phyloP scores from a whole-genome alignment of 2,329 filamentous ascomycete genomes.

The Phyllosticta paracitricarpa region DNA sequence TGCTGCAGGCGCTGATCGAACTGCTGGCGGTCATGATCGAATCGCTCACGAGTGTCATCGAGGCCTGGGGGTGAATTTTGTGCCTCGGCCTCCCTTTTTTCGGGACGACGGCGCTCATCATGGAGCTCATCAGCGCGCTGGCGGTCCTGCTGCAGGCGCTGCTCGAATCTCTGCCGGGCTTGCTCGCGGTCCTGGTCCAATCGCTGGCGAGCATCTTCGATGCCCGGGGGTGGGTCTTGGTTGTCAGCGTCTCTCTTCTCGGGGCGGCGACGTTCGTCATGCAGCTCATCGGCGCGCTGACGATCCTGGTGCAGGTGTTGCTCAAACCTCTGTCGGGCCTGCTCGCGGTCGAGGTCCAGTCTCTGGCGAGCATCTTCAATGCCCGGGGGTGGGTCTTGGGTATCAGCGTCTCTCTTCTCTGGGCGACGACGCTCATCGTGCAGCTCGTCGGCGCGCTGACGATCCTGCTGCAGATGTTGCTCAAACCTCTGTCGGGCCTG shows the following conservation, averaged over 20 bases:
- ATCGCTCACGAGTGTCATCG: background rate
- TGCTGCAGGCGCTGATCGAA: background rate
- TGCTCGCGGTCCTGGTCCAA: background rate
- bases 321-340: background rate
- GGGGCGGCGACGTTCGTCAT: too few relatives aligned
- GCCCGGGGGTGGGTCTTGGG: too few relatives aligned
- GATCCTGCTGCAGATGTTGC: background rate
- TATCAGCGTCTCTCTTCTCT: background rate
- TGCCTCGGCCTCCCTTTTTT: background rate
- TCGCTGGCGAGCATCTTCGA: background rate
- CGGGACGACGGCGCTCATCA: too few relatives aligned
- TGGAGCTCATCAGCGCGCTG: background rate
- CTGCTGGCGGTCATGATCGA: background rate
- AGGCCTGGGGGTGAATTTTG: background rate
- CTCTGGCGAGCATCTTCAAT: background rate
- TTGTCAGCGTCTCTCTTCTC: background rate
- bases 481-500: background rate
- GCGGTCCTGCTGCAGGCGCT: background rate
- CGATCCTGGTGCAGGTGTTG: background rate
- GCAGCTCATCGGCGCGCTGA: background rate
- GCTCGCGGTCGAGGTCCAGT: background rate
- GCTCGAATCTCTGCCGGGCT: background rate
- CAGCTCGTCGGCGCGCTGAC: background rate
- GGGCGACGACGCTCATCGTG: too few relatives aligned
- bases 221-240: too few relatives aligned